Evolutionary conservation across 2,329 filamentous ascomycete genomes (phyloP), one percentile per base, ranked within the genome.

Genomic region (Plectosphaerella sp.): DNA sequence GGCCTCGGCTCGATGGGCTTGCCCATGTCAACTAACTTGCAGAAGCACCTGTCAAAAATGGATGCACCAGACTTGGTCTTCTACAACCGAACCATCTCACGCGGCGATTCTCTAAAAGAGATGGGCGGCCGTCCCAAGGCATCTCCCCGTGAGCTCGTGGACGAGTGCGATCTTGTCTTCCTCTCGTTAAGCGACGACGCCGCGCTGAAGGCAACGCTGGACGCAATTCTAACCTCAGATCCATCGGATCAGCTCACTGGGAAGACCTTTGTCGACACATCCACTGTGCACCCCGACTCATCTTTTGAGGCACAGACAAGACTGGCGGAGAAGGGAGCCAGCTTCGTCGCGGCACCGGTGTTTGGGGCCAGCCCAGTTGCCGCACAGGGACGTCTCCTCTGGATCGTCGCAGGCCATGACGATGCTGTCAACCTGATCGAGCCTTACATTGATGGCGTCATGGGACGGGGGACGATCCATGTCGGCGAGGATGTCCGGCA

Each of bases 1-100:
- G 77, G 77, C 4, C 68, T 80, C 0, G 76, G 77, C 1, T 79
- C 74, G 1, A 80, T 80, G 76, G 77, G 77, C 2, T 62, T 70
- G 1, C 64, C 62, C 2, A 80, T 80, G 77, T 72, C 76, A 1
- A 64, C 61, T 7, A 79, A 80, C 52, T 64, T 80, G 0, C 77
- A 79, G 41, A 71, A 64, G 24, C 62, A 78, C 48, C 54, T 78
- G 0, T 52, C 46, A 1, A 50, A 55, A 5, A 56, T 50, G 7
- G 47, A 50, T 2, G 48, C 58, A 0, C 56, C 66, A 0, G 52
- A 57, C 5, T 59, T 80, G 2, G 59, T 54, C 2, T 79, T 73
- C 54, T 70, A 65, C 52, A 79, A 79, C 51, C 72, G 75, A 9
- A 78, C 74, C 0, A 62, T 76, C n/a, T 72, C 74, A 2, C 72